phyloP scores from a whole-genome alignment of 192 early-diverging fungal genomes.

The Dissophora globulifera region DNA sequence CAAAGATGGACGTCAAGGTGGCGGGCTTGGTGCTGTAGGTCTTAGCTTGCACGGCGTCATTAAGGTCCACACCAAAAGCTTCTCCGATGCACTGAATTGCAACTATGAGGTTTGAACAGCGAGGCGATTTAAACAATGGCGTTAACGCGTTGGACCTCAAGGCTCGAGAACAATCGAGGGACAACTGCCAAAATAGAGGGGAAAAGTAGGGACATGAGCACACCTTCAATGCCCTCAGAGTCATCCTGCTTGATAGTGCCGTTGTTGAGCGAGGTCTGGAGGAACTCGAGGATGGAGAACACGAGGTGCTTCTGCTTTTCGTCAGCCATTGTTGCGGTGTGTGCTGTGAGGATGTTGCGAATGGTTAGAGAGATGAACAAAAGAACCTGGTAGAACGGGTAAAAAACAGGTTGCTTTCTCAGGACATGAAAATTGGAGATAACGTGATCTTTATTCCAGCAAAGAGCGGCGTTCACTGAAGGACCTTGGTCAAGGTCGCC shows the following conservation, averaged over 20 bases:
- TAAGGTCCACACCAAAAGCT: slow-evolving; percentile 88
- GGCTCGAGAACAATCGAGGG: background rate
- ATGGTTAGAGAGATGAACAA: background rate
- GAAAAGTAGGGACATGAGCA: too few species aligned
- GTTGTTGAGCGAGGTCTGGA: slow-evolving; percentile 72
- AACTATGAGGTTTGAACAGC: too few species aligned
- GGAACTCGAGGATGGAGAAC: slow-evolving; percentile 86
- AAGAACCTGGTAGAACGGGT: too few species aligned
- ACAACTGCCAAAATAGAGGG: too few species aligned
- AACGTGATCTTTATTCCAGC: slow-evolving; percentile 12
- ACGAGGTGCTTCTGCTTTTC: slow-evolving; percentile 78
- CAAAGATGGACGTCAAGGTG: slow-evolving; percentile 86
- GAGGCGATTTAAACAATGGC: too few species aligned
- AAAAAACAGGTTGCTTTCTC: background rate
- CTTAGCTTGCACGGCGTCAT: slow-evolving; percentile 71
- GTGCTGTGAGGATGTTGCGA: slow-evolving; percentile 2
- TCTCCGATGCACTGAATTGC: slow-evolving; percentile 96
- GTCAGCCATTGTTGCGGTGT: slow-evolving; percentile 56
- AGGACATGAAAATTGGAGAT: too few species aligned
- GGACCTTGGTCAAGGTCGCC: background rate
- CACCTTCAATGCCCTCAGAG: slow-evolving; percentile 84
- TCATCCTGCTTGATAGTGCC: slow-evolving; percentile 81
- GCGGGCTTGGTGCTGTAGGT: slow-evolving; percentile 88
- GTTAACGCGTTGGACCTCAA: too few species aligned
- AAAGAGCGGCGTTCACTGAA: too few species aligned